These are phyloP conservation scores for Linum lewisii DNA, from an alignment of 345 rosid species.

Conservation along the genomic window DNA sequence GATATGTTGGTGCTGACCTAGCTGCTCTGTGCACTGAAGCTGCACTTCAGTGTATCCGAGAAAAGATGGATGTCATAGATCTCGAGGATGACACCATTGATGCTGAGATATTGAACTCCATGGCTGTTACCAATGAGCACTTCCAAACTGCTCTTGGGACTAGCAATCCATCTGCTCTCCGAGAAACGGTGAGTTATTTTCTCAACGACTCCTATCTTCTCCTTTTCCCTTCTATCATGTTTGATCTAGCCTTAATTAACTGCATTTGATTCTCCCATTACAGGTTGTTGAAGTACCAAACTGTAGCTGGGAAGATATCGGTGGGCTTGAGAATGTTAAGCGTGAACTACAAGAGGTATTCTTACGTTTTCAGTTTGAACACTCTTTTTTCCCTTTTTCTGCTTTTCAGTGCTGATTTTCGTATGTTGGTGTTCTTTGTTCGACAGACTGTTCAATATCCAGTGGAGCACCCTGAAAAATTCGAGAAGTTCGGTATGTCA, in stretches of 20 bases:
- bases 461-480: constrained; percentile 78
- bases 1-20: constrained; percentile 63
- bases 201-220: background rate
- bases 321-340: constrained; percentile 66
- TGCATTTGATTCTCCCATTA: background rate
- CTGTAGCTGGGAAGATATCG: constrained; percentile 61
- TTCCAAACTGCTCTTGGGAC: constrained; percentile 60
- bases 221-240: background rate
- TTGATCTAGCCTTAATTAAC: constrained; percentile 9
- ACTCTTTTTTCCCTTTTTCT: background rate
- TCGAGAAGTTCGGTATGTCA: constrained; percentile 70
- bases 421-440: background rate
- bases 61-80: constrained; percentile 68
- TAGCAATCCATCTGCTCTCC: constrained; percentile 65
- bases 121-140: constrained; percentile 64
- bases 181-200: constrained; percentile 46
- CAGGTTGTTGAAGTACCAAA: constrained; percentile 72
- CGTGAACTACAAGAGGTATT: constrained; percentile 66
- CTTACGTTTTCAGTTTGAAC: background rate
- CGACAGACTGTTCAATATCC: constrained; percentile 65
- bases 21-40: constrained; percentile 69
- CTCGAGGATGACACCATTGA: constrained; percentile 59
- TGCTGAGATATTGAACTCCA: constrained; percentile 58
- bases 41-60: constrained; percentile 65
- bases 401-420: background rate